Conservation (phyloP, 345 rosid genomes). For the Lumnitzera littorea region DNA sequence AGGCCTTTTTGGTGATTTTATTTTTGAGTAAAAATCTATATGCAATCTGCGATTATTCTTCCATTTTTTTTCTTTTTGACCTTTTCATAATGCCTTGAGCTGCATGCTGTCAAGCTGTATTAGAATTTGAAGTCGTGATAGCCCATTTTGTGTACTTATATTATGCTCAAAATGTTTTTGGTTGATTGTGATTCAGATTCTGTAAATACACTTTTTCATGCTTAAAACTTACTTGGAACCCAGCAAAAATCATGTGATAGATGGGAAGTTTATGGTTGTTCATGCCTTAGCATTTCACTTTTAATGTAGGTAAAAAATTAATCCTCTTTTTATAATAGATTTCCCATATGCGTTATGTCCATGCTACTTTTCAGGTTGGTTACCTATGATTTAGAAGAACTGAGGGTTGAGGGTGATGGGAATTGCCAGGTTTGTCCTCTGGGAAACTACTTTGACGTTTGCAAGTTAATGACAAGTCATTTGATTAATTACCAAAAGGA, state of each 20-base stretch:
- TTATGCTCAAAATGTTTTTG: too few relatives aligned
- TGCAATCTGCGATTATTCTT: neutral
- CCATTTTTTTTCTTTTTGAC: neutral
- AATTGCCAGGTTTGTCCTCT: constrained; percentile 70
- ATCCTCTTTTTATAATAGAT: too few relatives aligned
- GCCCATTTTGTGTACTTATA: too few relatives aligned
- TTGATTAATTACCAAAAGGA: too few relatives aligned
- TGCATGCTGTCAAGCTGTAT: neutral
- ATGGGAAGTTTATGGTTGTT: neutral
- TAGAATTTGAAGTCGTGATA: neutral
- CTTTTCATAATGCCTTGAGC: neutral
- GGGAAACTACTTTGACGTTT: neutral
- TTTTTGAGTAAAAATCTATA: constrained; percentile 3
- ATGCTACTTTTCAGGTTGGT: constrained; percentile 47
- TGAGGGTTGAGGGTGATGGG: constrained; percentile 93
- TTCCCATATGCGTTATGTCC: constrained; percentile 3
- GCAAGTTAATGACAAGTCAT: neutral
- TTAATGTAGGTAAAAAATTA: too few relatives aligned
- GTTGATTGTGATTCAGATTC: too few relatives aligned
- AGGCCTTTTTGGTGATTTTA: constrained; percentile 1
- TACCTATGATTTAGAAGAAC: constrained; percentile 75
- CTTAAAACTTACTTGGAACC: neutral
- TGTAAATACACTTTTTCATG: neutral
- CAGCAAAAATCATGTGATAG: too few relatives aligned
- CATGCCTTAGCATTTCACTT: neutral